Evolutionary conservation across 176 grass and related monocot species (phyloP), one percentile per base, ranked within the genome.

Genomic region (Cenchrus purpureus): DNA sequence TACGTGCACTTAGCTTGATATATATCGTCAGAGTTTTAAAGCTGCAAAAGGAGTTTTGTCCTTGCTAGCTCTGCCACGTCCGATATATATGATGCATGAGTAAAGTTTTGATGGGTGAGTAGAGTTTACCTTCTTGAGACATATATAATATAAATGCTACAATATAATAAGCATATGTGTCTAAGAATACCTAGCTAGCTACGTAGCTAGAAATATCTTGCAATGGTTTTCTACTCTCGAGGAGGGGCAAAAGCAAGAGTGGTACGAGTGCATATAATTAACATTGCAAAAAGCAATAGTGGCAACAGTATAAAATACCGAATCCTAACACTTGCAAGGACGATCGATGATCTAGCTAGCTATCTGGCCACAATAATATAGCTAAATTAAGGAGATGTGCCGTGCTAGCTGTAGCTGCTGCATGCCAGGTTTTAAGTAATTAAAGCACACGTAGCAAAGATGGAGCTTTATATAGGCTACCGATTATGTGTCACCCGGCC

Each of bases 171-270:
- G 31, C 31, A 5, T 44, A 5, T 50, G 44, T 8, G 8, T 6
- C 44, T 46, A 46, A 8, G 44, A 7, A 6, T 46, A 46, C 44
- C 44, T 46, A 46, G 44, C 48, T 50, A 50, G 48, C 6, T 37
- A 3, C 2, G 25, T 34, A 16, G 10, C 52, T 40, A 78, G 11
- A 78, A 86, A 80, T 74, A 81, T 81, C 68, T 86, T 15, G 69
- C 15, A 72, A 12, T 82, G 44, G 46, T 53, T 86, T 86, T 53
- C 31, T 51, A 43, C 55, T 85, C 40, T 70, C 34, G 42, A 56
- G 57, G 71, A 32, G 69, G 43, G 61, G 29, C 16, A n/a, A 81
- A 81, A 82, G 74, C 74, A 37, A 58, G 2, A 66, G 49, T 49
- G 48, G 65, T 62, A 76, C 13, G 9, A 56, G 57, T 7, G 1